A percentile compares a stretch with the other conserved stretches of the same genome.
Conservation (phyloP, 495 filamentous ascomycete species). For the Lepidopterella palustris region DNA sequence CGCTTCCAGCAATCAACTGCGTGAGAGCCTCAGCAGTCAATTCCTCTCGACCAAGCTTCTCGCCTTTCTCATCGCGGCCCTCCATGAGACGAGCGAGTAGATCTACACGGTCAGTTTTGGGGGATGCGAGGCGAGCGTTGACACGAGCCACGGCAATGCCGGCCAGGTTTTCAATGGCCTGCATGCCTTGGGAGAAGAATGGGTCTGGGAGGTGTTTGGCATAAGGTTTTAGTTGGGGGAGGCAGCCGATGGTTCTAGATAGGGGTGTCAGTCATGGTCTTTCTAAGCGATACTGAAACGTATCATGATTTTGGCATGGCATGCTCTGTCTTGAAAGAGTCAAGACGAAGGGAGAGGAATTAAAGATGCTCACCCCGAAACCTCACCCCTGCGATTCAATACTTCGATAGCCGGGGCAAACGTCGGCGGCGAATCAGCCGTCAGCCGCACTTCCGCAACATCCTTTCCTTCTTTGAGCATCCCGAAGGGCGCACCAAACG, state of each 20-base stretch:
- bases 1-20: constrained; percentile 83
- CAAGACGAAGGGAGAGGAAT: too few relatives aligned
- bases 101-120: constrained; percentile 62
- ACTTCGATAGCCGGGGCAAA: constrained; percentile 65
- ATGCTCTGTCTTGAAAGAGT: too few relatives aligned
- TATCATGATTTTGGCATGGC: too few relatives aligned
- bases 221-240: constrained; percentile 56
- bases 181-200: constrained; percentile 58
- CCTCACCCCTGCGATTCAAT: constrained; percentile 62
- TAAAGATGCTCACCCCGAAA: constrained; percentile 42
- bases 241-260: constrained; percentile 48
- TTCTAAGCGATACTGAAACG: too few relatives aligned
- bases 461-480: constrained; percentile 56
- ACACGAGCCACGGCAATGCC: constrained; percentile 76
- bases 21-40: constrained; percentile 84
- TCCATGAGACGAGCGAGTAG: constrained; percentile 81
- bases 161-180: constrained; percentile 59
- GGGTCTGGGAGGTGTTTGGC: constrained; percentile 61
- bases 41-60: constrained; percentile 66
- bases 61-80: constrained; percentile 72
- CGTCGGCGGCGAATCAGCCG: constrained; percentile 46
- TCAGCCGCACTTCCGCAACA: constrained; percentile 54
- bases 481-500: constrained; percentile 41
- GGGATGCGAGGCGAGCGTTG: constrained; percentile 60
- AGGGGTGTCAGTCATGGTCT: too few relatives aligned